Conservation (phyloP, 192 early-diverging fungal species). For the Coemansia sp. region DNA sequence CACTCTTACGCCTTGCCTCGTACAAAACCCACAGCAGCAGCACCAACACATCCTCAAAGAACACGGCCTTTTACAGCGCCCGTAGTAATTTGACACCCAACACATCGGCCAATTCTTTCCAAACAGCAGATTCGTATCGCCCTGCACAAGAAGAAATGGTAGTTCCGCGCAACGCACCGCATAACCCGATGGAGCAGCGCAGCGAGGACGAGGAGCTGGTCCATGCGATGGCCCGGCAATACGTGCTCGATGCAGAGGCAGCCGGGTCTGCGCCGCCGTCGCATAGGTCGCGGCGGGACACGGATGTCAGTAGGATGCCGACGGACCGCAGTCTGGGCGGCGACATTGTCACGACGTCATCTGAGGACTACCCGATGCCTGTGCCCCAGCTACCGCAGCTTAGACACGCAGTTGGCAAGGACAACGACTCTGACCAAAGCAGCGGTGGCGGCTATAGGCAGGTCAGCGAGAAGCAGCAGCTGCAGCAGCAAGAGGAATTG, state of each 20-base stretch:
- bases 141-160: background rate
- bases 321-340: conserved; percentile 11
- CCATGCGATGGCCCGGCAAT: conserved; percentile 41
- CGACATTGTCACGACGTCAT: conserved; percentile 14
- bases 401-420: conserved; percentile 9
- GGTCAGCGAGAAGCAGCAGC: conserved; percentile 1
- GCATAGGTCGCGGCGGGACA: conserved; percentile 32
- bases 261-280: conserved; percentile 43
- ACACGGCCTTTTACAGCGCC: conserved; percentile 48
- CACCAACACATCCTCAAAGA: conserved; percentile 24
- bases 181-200: background rate
- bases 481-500: background rate
- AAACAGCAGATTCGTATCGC: conserved; percentile 24
- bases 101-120: conserved; percentile 20
- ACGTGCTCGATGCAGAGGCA: conserved; percentile 46
- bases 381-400: conserved; percentile 9
- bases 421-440: conserved; percentile 17
- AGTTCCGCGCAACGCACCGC: background rate
- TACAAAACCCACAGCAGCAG: conserved; percentile 16
- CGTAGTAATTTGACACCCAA: conserved; percentile 17
- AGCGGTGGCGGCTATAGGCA: no score
- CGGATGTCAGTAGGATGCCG: conserved; percentile 19
- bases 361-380: conserved; percentile 24
- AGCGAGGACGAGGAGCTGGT: conserved; percentile 32
- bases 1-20: conserved; percentile 26